Evolutionary conservation across 2,329 filamentous ascomycete genomes (phyloP).

Genomic region (Aspergillus udagawae): DNA sequence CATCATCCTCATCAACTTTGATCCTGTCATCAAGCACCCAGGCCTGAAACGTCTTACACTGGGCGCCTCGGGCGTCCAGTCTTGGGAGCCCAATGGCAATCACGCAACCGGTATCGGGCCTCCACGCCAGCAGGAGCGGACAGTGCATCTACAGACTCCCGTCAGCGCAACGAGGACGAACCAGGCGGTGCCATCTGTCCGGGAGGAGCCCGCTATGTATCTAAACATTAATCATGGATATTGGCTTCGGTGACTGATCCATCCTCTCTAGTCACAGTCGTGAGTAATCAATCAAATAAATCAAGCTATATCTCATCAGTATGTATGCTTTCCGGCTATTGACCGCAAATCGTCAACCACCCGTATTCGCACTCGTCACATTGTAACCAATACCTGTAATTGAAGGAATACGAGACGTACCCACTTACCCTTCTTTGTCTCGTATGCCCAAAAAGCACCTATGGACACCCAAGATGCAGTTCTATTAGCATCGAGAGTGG

Average conservation of each 20-base stretch:
- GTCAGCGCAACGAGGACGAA: slow-evolving; percentile 6
- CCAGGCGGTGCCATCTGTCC: slow-evolving; percentile 19
- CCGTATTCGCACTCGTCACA: neutral
- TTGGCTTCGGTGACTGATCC: slow-evolving; percentile 19
- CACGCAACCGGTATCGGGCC: neutral
- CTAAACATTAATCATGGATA: slow-evolving; percentile 23
- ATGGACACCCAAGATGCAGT: neutral
- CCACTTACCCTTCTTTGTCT: neutral
- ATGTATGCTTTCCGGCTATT: too few relatives aligned
- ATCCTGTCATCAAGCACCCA: slow-evolving; percentile 32
- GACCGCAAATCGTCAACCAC: neutral
- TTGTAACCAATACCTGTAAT: neutral
- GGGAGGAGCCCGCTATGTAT: slow-evolving; percentile 26
- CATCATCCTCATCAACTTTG: slow-evolving; percentile 39
- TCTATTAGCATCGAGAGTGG: neutral
- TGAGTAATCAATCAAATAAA: neutral
- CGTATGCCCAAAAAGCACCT: neutral
- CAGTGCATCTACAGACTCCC: slow-evolving; percentile 1
- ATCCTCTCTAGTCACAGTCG: neutral
- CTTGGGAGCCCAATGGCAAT: neutral
- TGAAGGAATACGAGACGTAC: neutral
- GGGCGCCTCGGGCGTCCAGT: neutral
- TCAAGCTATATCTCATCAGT: neutral
- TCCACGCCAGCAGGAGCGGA: slow-evolving; percentile 6
- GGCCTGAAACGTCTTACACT: slow-evolving; percentile 10